Evolutionary conservation across 805 yeast species (phyloP).

Genomic region (Ogataea glucozyma): DNA sequence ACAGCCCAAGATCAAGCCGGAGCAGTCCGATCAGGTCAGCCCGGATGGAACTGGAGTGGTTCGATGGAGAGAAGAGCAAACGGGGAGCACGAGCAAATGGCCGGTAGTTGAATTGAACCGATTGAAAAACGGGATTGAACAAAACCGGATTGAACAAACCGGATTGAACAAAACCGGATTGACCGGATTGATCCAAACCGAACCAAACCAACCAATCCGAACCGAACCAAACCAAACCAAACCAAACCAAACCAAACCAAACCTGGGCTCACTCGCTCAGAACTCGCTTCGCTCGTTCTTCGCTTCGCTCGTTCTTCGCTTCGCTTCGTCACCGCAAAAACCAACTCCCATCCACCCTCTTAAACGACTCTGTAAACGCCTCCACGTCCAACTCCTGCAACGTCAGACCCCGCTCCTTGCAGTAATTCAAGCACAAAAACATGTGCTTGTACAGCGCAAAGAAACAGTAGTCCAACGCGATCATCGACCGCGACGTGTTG

Average conservation of each 20-base stretch:
- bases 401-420: constrained; percentile 14
- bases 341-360: constrained; percentile 27
- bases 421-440: constrained; percentile 19
- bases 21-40: no score
- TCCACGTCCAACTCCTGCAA: constrained; percentile 17
- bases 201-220: no score
- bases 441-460: constrained; percentile 32
- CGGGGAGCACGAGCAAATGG: no score
- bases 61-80: no score
- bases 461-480: constrained; percentile 31
- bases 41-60: no score
- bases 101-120: no score
- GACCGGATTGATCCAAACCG: no score
- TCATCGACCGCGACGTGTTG: constrained; percentile 29
- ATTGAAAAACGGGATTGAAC: no score
- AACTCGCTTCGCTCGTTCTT: neutral
- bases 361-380: constrained; percentile 17
- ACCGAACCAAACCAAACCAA: neutral
- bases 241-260: neutral
- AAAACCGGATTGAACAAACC: no score
- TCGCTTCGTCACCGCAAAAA: constrained; percentile 15
- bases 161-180: no score
- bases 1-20: no score
- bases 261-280: neutral
- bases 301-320: neutral